Percentiles rank a stretch among this genome's conserved stretches.
Evolutionary conservation across 2,329 filamentous ascomycete species (phyloP).

Genomic region (Colletotrichum caudatum): DNA sequence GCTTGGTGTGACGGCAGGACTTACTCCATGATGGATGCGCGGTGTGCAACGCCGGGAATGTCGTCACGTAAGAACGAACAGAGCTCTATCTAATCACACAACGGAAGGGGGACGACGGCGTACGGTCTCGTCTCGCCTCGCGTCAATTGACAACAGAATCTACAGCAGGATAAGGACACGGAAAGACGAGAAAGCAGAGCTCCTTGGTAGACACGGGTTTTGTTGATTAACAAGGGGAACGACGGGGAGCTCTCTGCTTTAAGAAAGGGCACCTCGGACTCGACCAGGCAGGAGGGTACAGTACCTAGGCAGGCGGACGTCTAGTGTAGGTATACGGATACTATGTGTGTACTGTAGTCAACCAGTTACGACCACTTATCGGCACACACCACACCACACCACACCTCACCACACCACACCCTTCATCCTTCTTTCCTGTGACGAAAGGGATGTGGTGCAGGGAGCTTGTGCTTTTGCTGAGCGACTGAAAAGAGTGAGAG

Average conservation of each 20-base stretch:
- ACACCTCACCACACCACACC: not conserved
- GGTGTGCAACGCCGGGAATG: not conserved
- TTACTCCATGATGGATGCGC: slow-evolving; percentile 34
- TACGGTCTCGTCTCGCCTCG: not conserved
- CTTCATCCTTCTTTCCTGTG: not conserved
- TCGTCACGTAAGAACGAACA: slow-evolving; percentile 13
- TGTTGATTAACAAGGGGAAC: slow-evolving; percentile 5
- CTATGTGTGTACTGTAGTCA: too few relatives aligned
- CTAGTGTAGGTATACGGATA: too few relatives aligned
- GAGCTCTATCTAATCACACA: not conserved
- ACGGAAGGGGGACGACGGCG: not conserved
- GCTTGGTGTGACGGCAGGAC: slow-evolving; percentile 9
- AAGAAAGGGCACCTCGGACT: slow-evolving; percentile 27
- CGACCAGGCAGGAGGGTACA: slow-evolving; percentile 6
- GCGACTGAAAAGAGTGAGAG: not conserved
- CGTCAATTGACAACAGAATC: slow-evolving; percentile 1
- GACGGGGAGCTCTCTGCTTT: slow-evolving; percentile 29
- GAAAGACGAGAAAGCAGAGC: not conserved
- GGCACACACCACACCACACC: slow-evolving; percentile 6
- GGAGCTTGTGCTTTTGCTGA: slow-evolving; percentile 29
- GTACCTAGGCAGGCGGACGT: slow-evolving; percentile 1
- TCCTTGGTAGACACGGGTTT: not conserved
- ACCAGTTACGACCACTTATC: slow-evolving; percentile 6
- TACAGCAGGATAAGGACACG: not conserved
- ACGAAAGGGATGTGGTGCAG: slow-evolving; percentile 17